These are phyloP conservation scores for Populus euphratica DNA, from an alignment of 345 rosid genomes.

Conservation along the genomic window DNA sequence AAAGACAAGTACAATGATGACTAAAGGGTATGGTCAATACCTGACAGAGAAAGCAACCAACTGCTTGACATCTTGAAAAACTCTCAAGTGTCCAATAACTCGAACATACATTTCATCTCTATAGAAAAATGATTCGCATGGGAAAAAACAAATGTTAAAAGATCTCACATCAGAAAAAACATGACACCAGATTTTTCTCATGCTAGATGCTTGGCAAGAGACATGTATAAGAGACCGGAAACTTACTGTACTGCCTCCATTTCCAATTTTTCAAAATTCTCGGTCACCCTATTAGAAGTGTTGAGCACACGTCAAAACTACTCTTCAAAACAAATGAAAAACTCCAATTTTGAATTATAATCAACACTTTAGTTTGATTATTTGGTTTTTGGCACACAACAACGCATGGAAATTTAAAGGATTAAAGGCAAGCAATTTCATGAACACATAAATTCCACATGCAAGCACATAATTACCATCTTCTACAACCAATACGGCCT, in stretches of 20 bases:
- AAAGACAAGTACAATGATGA: neutral
- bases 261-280: conserved; percentile 55
- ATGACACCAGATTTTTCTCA: too few relatives aligned
- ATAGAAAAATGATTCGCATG: conserved; percentile 9
- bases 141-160: neutral
- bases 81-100: conserved; percentile 71
- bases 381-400: too few relatives aligned
- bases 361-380: neutral
- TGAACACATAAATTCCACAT: neutral
- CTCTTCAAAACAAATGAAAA: neutral
- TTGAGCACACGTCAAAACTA: neutral
- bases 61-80: conserved; percentile 59
- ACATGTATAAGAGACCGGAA: neutral
- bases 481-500: conserved; percentile 64
- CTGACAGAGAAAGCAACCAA: conserved; percentile 78
- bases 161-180: too few relatives aligned
- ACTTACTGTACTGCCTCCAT: conserved; percentile 67
- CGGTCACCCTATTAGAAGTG: conserved; percentile 59
- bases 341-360: neutral
- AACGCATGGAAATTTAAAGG: neutral
- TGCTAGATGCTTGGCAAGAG: too few relatives aligned
- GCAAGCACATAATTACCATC: conserved; percentile 51
- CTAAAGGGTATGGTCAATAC: conserved; percentile 21
- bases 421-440: neutral
- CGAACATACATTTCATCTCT: conserved; percentile 79